phyloP scores from a whole-genome alignment of 1,139 yeast genomes.

The Blastobotrys capitulatus region DNA sequence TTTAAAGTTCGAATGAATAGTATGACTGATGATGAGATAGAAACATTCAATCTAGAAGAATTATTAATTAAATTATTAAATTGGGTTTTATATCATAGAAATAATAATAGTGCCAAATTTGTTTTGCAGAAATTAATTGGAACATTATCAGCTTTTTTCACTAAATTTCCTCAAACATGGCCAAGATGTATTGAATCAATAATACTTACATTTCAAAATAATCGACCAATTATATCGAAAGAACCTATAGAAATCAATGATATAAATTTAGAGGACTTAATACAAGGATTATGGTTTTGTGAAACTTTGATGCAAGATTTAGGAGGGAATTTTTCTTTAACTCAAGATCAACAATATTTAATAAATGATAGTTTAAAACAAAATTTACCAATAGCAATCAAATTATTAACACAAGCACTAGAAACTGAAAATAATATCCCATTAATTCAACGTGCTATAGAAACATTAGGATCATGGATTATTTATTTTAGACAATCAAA shows the following conservation, averaged over 20 bases:
- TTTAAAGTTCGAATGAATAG: conserved; percentile 45
- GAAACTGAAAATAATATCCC: background rate
- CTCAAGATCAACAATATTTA: conserved; percentile 11
- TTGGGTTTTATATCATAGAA: conserved; percentile 23
- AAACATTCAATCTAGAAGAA: conserved; percentile 11
- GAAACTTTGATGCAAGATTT: conserved; percentile 27
- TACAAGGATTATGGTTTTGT: conserved; percentile 22
- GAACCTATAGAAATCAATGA: background rate
- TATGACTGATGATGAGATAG: conserved; percentile 16
- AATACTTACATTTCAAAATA: conserved; percentile 9
- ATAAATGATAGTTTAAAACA: conserved; percentile 13
- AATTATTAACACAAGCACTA: conserved; percentile 9
- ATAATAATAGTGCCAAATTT: conserved; percentile 19
- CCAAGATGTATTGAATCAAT: conserved; percentile 21
- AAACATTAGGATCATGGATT: conserved; percentile 20
- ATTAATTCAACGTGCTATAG: conserved; percentile 12
- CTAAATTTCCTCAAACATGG: conserved; percentile 34
- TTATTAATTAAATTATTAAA: conserved; percentile 26
- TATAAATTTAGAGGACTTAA: conserved; percentile 10
- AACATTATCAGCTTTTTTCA: conserved; percentile 27
- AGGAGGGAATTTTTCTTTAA: conserved; percentile 8
- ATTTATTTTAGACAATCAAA: conserved; percentile 17
- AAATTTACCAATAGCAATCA: conserved; percentile 12
- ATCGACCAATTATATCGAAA: conserved; percentile 5
- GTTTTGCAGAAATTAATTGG: conserved; percentile 34